Percentiles rank a stretch among this genome's conserved stretches.
Conservation (phyloP, 1,284 basidiomycete genomes). For the Fomitopsis pinicola region DNA sequence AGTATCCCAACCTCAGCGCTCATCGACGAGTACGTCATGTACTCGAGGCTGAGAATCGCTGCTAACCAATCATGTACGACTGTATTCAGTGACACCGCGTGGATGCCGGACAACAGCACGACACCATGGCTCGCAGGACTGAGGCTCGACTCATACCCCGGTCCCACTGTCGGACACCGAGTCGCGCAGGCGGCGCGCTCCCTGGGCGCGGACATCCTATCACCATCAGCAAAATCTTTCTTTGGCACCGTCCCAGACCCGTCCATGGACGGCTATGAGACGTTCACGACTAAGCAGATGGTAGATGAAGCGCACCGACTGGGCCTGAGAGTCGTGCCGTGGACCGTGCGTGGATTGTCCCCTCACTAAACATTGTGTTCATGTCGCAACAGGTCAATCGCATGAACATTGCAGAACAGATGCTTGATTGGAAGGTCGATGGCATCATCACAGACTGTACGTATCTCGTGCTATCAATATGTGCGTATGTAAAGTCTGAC, state of each 20-base stretch:
- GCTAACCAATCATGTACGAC: not conserved
- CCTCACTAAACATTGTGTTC: not conserved
- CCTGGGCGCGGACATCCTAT: conserved; percentile 66
- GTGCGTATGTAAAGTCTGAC: too few relatives aligned
- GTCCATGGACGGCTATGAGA: conserved; percentile 38
- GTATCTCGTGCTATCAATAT: conserved; percentile 6
- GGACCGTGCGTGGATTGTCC: conserved; percentile 51
- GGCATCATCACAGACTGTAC: conserved; percentile 69
- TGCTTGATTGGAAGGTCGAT: conserved; percentile 59
- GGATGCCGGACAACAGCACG: conserved; percentile 32
- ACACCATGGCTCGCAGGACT: conserved; percentile 65
- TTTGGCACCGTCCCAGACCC: conserved; percentile 41
- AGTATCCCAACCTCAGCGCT: conserved; percentile 56
- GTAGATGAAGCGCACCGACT: conserved; percentile 60
- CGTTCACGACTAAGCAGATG: conserved; percentile 68
- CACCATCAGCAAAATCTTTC: conserved; percentile 47
- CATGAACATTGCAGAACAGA: conserved; percentile 54
- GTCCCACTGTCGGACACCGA: conserved; percentile 45
- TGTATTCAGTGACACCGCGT: conserved; percentile 36
- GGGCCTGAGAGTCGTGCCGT: conserved; percentile 63
- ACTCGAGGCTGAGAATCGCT: not conserved
- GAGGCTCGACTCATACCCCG: conserved; percentile 51
- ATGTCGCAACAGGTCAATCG: conserved; percentile 45
- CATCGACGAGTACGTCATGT: conserved; percentile 45
- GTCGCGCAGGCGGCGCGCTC: conserved; percentile 65